phyloP scores from a whole-genome alignment of 2,329 filamentous ascomycete species.

The Penicillium sp. region DNA sequence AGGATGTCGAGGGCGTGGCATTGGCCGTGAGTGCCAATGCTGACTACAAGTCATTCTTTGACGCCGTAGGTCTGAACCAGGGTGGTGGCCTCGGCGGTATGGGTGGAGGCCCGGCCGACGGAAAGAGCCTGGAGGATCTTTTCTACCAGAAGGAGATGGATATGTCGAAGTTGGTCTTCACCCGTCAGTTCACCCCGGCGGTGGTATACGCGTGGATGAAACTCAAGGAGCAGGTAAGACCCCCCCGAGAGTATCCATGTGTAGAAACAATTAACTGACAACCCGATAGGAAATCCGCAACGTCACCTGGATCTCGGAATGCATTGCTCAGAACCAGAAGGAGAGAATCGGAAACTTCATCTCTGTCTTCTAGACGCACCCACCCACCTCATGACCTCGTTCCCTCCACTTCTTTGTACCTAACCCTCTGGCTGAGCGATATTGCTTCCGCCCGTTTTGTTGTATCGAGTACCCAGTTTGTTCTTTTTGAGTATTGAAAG shows the following conservation, averaged over 20 bases:
- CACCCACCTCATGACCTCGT: conserved; percentile 11
- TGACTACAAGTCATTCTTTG: conserved; percentile 96
- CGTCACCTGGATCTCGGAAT: conserved; percentile 99
- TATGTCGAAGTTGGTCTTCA: conserved; percentile 91
- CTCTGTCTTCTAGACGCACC: conserved; percentile 77
- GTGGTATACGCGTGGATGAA: conserved; percentile 99
- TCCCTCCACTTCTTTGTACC: conserved; percentile 17
- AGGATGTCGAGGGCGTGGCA: conserved; percentile 90
- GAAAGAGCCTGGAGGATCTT: conserved; percentile 90
- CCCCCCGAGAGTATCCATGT: conserved; percentile 6
- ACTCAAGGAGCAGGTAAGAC: conserved; percentile 85
- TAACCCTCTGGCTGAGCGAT: conserved; percentile 17
- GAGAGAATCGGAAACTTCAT: conserved; percentile 99
- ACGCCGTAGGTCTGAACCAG: conserved; percentile 78
- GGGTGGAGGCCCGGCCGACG: conserved; percentile 68
- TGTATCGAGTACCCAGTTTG: conserved; percentile 33
- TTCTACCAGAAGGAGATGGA: conserved; percentile 99
- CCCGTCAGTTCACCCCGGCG: conserved; percentile 88
- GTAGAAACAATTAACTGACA: conserved; percentile 23
- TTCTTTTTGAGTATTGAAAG: conserved; percentile 22
- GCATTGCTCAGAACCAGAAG: conserved; percentile 99
- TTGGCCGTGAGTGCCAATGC: conserved; percentile 88
- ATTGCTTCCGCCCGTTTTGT: conserved; percentile 19
- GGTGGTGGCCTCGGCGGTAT: conserved; percentile 73
- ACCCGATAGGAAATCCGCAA: conserved; percentile 85